phyloP scores from a whole-genome alignment of 2,329 filamentous ascomycete species.

The Scytalidium sp. region DNA sequence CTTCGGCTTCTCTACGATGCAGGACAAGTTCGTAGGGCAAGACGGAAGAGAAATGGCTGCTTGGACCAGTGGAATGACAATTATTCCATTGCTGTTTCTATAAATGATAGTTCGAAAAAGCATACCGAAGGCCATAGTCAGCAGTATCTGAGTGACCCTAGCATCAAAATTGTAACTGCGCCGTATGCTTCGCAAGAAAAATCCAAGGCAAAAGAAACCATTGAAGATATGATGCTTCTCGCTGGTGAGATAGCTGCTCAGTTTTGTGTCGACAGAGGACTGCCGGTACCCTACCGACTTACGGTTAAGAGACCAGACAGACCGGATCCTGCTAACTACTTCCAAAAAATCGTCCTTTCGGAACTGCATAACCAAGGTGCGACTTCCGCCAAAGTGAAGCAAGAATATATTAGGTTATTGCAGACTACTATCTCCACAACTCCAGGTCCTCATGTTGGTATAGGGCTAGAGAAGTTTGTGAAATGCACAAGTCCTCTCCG shows the following conservation, averaged over 20 bases:
- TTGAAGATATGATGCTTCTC: constrained; percentile 55
- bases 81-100: constrained; percentile 11
- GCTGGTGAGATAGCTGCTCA: constrained; percentile 59
- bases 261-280: constrained; percentile 55
- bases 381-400: constrained; percentile 6
- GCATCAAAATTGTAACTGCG: constrained; percentile 16
- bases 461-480: constrained; percentile 59
- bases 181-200: not conserved
- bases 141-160: constrained; percentile 18
- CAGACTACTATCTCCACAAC: constrained; percentile 42
- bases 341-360: constrained; percentile 16
- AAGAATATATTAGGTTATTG: constrained; percentile 31
- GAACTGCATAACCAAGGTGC: constrained; percentile 12
- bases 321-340: constrained; percentile 21
- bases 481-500: constrained; percentile 66
- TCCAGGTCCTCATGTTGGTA: constrained; percentile 52
- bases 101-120: constrained; percentile 6
- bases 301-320: constrained; percentile 21
- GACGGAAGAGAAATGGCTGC: constrained; percentile 12
- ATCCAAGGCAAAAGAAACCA: constrained; percentile 32
- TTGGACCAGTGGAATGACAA: not conserved
- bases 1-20: constrained; percentile 46
- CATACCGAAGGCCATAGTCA: constrained; percentile 1
- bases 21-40: constrained; percentile 32
- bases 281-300: constrained; percentile 56